Conservation (phyloP, 2,329 filamentous ascomycete species). For the Beauveria sp. region DNA sequence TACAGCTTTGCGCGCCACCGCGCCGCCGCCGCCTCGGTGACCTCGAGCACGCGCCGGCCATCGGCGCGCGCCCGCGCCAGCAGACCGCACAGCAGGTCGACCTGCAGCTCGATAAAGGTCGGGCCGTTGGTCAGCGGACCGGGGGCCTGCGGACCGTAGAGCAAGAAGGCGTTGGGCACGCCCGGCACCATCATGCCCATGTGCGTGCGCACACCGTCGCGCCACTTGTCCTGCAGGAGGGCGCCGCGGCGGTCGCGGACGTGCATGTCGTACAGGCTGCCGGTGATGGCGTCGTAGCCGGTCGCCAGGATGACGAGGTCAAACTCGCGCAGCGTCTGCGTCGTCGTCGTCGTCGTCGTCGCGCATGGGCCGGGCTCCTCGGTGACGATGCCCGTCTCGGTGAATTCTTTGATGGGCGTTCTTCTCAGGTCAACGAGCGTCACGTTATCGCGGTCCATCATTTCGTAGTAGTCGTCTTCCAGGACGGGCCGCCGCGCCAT, state of each 20-base stretch:
- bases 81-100: conserved; percentile 15
- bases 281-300: conserved; percentile 18
- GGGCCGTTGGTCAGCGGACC: conserved; percentile 16
- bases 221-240: conserved; percentile 14
- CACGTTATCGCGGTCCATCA: conserved; percentile 12
- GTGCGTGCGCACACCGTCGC: conserved; percentile 15
- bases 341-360: too few species aligned
- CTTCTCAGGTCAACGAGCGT: conserved; percentile 8
- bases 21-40: neutral
- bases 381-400: conserved; percentile 1
- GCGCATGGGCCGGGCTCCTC: conserved; percentile 11
- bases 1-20: neutral
- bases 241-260: conserved; percentile 14
- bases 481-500: neutral
- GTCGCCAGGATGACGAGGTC: conserved; percentile 16
- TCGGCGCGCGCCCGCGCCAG: conserved; percentile 13
- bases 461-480: conserved; percentile 13
- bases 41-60: neutral
- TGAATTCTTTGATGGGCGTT: conserved; percentile 3
- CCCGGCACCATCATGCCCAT: conserved; percentile 18
- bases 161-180: conserved; percentile 18
- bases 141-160: conserved; percentile 20
- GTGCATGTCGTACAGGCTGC: conserved; percentile 17
- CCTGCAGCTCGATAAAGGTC: conserved; percentile 17
- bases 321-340: neutral